Evolutionary conservation across 176 grass and related monocot species (phyloP), one percentile per base, ranked within the genome.

Genomic region (Oryza nivara): DNA sequence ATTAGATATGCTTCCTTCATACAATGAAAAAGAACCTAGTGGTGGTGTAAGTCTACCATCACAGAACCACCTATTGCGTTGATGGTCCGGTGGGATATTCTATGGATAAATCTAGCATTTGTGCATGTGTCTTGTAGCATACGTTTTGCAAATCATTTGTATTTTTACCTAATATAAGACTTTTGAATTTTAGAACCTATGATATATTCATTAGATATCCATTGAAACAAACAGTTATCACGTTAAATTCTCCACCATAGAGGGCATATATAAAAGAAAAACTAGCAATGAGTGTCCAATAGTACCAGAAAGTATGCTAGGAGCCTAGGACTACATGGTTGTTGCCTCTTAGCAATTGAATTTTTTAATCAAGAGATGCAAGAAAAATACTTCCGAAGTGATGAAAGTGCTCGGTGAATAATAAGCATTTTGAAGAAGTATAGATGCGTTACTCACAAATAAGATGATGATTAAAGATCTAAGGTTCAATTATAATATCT

Each of bases 361-460:
- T 54, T 72, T 81, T 38, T 64, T 63, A 66, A 72, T 72, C 4
- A 15, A 89, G 13, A 66, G 14, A 70, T 25, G 72, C 0, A 9
- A 56, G 3, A 78, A 63, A 11, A 17, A 36, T 36, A 67, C 85
- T 76, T 86, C 73, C 48, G 30, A 71, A 65, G 56, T 77, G 32
- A 86, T 67, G 35, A 45, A 58, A 15, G 45, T 45, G 23, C 9
- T 49, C n/a, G 9, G 8, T 65, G 43, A 81, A 80, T 17, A n/a
- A 77, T 82, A 45, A 65, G 60, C 82, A 48, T 69, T 63, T 64
- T 54, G 16, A 67, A 73, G 17, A 66, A 67, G 12, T 66, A 61
- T 19, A 2, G 11, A 76, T 65, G 46, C 34, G 9, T 12, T 68
- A 79, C 60, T 74, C 4, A 36, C 72, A 73, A 34, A 23, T 23